Evolutionary conservation across 2,329 filamentous ascomycete species (phyloP).

Genomic region (Talaromyces sp.): DNA sequence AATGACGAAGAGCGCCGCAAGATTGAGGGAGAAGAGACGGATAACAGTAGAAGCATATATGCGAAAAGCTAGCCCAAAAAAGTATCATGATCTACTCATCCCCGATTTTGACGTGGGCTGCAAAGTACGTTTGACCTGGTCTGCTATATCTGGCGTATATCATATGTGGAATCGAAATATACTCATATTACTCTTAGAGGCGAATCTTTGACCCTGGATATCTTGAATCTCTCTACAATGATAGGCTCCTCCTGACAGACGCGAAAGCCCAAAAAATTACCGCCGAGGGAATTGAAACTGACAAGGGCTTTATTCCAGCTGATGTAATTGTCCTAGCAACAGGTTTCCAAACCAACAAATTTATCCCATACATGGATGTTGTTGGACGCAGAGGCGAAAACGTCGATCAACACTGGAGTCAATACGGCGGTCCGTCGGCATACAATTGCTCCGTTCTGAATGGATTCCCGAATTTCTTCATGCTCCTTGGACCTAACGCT

Average conservation of each 20-base stretch:
- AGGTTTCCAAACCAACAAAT: slow-evolving; percentile 28
- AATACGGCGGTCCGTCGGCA: slow-evolving; percentile 55
- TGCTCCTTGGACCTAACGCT: slow-evolving; percentile 29
- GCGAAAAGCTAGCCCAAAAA: too few relatives aligned
- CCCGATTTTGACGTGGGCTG: too few relatives aligned
- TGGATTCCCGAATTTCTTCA: slow-evolving; percentile 45
- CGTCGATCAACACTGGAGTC: slow-evolving; percentile 25
- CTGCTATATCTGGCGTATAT: slow-evolving; percentile 42
- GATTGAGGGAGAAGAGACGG: too few relatives aligned
- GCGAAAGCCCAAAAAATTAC: too few relatives aligned
- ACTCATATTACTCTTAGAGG: slow-evolving; percentile 54
- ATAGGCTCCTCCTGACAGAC: too few relatives aligned
- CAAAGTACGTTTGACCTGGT: too few relatives aligned
- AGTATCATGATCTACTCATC: too few relatives aligned
- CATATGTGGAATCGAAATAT: slow-evolving; percentile 57
- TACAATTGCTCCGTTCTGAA: slow-evolving; percentile 58
- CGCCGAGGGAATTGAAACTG: too few relatives aligned
- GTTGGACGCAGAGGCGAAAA: slow-evolving; percentile 24
- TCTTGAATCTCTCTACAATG: slow-evolving; percentile 28
- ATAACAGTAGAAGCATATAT: too few relatives aligned
- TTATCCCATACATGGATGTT: slow-evolving; percentile 26
- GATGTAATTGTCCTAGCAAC: slow-evolving; percentile 19
- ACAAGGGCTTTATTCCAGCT: too few relatives aligned
- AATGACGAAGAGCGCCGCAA: too few relatives aligned
- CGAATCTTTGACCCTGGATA: slow-evolving; percentile 59